Base-by-base conservation (phyloP, 768 basidiomycete species). In the Boletus barrowsii region DNA sequence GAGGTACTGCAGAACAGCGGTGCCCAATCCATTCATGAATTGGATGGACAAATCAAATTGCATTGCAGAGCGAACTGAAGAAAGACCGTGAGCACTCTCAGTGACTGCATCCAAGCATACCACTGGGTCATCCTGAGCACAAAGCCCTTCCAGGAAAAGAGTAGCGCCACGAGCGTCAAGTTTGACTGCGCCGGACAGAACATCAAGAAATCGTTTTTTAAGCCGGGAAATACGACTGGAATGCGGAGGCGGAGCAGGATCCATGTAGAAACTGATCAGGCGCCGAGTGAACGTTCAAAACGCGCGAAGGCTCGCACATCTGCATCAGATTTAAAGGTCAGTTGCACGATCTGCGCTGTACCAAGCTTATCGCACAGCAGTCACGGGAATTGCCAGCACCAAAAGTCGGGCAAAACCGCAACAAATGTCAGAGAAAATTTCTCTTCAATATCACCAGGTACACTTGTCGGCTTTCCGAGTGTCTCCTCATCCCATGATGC, bases 141-240 rank as follows among this genome's bases (percentile, higher is more conserved):
- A 79, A 10, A 83, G 66, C 1, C 75, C 78, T 52, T 83, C 75
- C 5, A 83, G 61, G 51, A 83, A 82, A 10, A 68, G 71, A 1
- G 44, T 20, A 13, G 58, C 51, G 2, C 60, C 47, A 7, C 60
- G 60, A 32, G 59, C 11, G 4, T 68, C 59, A 7, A 79, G 44
- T 9, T 44, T 20, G 10, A 58, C 57, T 30, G 60, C 60, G 8
- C 74, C 77, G 15, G 47, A 51, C 0, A 76, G 37, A 7, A 77
- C 57, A 32, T 63, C 45, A 10, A 71, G 48, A 36, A 79, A 72
- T 39, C 68, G 58, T 47, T 72, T 77, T 33, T 61, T 67, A 15
- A 79, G 59, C n/a, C 50, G 59, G 3, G 55, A 10, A 43, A 40
- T 29, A 18, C 63, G 60, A 10, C 17, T 44, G 5, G 58, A 32